Base-by-base conservation (phyloP, 139 green algal species). In the Desmodesmus armatus region DNA sequence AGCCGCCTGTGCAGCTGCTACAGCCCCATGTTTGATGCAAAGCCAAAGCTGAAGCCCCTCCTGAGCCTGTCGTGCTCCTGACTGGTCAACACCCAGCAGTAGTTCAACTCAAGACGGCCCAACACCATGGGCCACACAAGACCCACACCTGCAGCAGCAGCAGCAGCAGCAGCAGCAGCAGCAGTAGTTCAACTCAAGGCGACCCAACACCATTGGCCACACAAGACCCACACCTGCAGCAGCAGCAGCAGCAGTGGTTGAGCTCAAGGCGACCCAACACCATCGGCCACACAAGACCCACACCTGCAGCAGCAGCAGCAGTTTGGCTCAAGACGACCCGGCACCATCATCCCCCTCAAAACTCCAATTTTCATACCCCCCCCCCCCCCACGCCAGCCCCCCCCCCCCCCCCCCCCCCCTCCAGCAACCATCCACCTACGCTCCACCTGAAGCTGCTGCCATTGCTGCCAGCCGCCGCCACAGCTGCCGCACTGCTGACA, bases 1-100 rank as follows among this genome's bases (percentile, higher is more conserved):
- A n/a, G n/a, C n/a, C n/a, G n/a, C n/a, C n/a, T n/a, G n/a, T n/a
- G n/a, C n/a, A n/a, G n/a, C n/a, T n/a, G n/a, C 31, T 35, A 82
- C 37, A 72, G 76, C 6, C 53, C 53, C 53, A 82, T 82, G 69
- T 75, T 85, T 37, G 80, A 69, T 39, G 80, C 87, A 72, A 96
- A 96, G 47, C 94, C 94, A 73, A 96, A 94, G 84, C 95, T 90
- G 51, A 96, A 51, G 9, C 94, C 94, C 0, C 60, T 33, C 66
- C 88, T 90, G 3, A 91, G 44, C 27, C 81, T 78, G 90, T 96
- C 94, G 70, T 88, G 67, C 51, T 91, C 84, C 40, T 90, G 87
- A 17, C 76, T 74, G 15, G 87, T 73, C 25, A 94, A 51, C 35
- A 94, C 87, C 21, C 80, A 77, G 43, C 87, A 87, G 58, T 91